Conservation (phyloP, 768 basidiomycete genomes). For the Kwoniella bestiolae region DNA sequence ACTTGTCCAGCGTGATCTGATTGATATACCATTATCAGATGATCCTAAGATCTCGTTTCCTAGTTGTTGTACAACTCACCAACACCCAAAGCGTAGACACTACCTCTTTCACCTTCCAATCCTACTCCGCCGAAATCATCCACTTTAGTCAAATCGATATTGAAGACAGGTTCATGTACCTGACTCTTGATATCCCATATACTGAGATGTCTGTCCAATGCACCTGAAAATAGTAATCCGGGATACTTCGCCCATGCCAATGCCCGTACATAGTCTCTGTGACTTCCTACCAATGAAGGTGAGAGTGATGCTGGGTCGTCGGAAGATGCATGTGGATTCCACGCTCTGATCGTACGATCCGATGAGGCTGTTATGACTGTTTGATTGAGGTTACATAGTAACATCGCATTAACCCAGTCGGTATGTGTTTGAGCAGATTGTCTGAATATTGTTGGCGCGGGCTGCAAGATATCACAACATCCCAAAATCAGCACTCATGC, state of each 20-base stretch:
- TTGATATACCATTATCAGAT: neutral
- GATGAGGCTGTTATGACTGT: slow-evolving; percentile 94
- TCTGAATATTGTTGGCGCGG: slow-evolving; percentile 67
- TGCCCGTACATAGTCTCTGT: slow-evolving; percentile 55
- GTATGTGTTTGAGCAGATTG: slow-evolving; percentile 87
- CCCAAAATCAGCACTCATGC: neutral
- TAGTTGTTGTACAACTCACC: slow-evolving; percentile 43
- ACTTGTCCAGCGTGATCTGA: slow-evolving; percentile 76
- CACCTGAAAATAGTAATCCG: slow-evolving; percentile 63
- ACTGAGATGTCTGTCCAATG: slow-evolving; percentile 91
- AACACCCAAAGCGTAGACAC: slow-evolving; percentile 56
- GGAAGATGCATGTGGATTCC: slow-evolving; percentile 76
- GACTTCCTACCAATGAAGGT: slow-evolving; percentile 61
- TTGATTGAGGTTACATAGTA: slow-evolving; percentile 89
- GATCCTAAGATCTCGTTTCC: neutral
- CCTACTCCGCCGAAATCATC: slow-evolving; percentile 46
- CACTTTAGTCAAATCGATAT: slow-evolving; percentile 45
- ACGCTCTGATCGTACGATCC: slow-evolving; percentile 90
- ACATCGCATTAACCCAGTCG: slow-evolving; percentile 95
- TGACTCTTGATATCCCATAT: slow-evolving; percentile 77
- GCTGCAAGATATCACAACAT: slow-evolving; percentile 43
- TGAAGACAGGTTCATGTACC: slow-evolving; percentile 51
- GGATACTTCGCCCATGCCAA: slow-evolving; percentile 52
- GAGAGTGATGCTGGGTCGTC: slow-evolving; percentile 60
- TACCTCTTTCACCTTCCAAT: slow-evolving; percentile 49